These are phyloP conservation scores for Prunus mira DNA, from an alignment of 306 rosid species.

Conservation along the genomic window DNA sequence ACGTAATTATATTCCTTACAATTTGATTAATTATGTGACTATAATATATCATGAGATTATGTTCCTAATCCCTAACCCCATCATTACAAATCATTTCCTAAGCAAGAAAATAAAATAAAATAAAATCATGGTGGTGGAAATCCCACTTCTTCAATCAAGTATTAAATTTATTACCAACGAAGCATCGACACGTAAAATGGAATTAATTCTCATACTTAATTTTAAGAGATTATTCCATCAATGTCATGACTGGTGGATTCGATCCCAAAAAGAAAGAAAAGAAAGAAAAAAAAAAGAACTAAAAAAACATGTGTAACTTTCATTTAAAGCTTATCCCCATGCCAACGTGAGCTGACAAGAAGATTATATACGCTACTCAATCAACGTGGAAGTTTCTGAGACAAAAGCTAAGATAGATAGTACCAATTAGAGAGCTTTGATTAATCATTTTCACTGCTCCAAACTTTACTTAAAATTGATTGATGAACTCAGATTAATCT, in stretches of 20 bases:
- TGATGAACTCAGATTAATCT: neutral
- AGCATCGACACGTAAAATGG: neutral
- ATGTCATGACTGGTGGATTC: slow-evolving; percentile 6
- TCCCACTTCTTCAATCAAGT: slow-evolving; percentile 24
- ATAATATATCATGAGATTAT: neutral
- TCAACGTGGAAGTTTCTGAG: neutral
- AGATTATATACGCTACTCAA: slow-evolving; percentile 6
- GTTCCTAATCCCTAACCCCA: slow-evolving; percentile 31
- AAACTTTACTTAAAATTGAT: slow-evolving; percentile 8
- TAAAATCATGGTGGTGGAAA: slow-evolving; percentile 15
- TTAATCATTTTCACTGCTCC: slow-evolving; percentile 1
- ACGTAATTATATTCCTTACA: neutral
- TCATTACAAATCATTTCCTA: neutral
- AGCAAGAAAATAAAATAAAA: neutral
- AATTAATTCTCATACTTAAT: slow-evolving; percentile 18
- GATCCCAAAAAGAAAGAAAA: neutral
- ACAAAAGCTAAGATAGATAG: neutral
- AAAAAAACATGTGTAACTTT: neutral
- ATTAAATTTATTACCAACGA: neutral
- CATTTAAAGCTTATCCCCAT: slow-evolving; percentile 3
- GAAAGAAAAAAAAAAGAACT: neutral
- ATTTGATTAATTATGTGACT: neutral
- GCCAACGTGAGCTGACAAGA: slow-evolving; percentile 9
- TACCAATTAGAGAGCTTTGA: slow-evolving; percentile 4
- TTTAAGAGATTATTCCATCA: slow-evolving; percentile 3